These are phyloP conservation scores for Diphasiastrum complanatum DNA, from an alignment of 83 land plant species.

Conservation along the genomic window DNA sequence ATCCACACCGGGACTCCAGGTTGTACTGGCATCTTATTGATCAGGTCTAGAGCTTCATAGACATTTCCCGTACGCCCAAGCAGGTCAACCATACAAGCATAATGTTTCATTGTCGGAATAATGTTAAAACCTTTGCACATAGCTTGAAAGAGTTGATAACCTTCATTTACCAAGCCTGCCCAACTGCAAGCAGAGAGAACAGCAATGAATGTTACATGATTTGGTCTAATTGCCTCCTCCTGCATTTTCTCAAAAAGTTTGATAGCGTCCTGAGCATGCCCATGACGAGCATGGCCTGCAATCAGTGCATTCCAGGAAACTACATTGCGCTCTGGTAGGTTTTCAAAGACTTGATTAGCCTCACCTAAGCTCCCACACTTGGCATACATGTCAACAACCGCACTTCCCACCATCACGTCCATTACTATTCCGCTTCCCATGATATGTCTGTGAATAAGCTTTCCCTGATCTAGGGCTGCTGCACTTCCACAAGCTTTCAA, in stretches of 20 bases:
- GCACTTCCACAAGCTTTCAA: slow-evolving; percentile 9
- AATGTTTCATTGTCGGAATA: no score
- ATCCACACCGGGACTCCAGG: no score
- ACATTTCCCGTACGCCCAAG: no score
- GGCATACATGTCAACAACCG: slow-evolving; percentile 19
- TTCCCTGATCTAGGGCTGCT: slow-evolving; percentile 4
- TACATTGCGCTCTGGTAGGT: neutral
- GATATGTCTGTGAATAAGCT: slow-evolving; percentile 2
- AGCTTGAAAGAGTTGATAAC: no score
- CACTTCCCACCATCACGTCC: slow-evolving; percentile 7
- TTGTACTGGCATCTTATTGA: no score
- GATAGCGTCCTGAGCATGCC: neutral
- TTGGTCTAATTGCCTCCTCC: neutral
- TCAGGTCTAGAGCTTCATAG: no score
- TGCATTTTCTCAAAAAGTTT: neutral
- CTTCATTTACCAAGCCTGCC: slow-evolving; percentile 19
- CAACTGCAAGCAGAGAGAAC: slow-evolving; percentile 30
- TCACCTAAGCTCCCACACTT: slow-evolving; percentile 8
- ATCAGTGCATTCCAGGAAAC: slow-evolving; percentile 4
- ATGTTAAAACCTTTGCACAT: no score
- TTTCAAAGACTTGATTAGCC: neutral
- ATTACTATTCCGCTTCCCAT: slow-evolving; percentile 6
- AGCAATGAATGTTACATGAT: no score
- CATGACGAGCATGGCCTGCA: neutral
- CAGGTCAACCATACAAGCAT: no score